phyloP scores from a whole-genome alignment of 305 asterid species.

The Solanum hybrid region DNA sequence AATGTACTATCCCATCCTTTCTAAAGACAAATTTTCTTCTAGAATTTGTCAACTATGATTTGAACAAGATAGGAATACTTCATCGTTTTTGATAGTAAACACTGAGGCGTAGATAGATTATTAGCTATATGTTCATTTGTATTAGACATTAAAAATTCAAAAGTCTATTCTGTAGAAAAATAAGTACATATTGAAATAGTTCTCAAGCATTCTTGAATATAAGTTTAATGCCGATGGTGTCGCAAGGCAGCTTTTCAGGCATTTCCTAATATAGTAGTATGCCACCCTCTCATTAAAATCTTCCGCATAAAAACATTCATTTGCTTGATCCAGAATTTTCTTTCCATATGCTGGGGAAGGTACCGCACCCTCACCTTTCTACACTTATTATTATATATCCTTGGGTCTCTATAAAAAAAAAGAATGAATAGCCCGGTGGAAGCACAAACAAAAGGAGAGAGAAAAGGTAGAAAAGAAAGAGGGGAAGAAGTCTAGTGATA shows the following conservation, averaged over 20 bases:
- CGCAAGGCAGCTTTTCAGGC: neutral
- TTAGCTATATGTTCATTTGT: neutral
- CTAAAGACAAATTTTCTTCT: neutral
- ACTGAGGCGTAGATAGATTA: neutral
- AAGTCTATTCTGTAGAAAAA: neutral
- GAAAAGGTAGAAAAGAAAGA: neutral
- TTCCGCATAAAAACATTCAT: neutral
- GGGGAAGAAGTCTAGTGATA: neutral
- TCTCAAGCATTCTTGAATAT: neutral
- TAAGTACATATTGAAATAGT: neutral
- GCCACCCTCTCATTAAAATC: neutral
- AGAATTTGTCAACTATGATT: neutral
- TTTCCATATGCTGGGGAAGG: neutral
- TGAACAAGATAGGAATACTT: neutral
- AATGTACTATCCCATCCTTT: neutral
- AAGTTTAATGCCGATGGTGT: neutral
- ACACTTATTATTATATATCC: no score
- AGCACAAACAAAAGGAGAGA: neutral
- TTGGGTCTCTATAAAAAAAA: neutral
- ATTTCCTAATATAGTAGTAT: neutral
- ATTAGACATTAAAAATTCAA: neutral
- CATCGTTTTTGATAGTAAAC: neutral
- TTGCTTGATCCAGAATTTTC: neutral
- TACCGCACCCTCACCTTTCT: neutral
- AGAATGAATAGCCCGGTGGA: no score